Conservation (phyloP, 768 basidiomycete genomes). For the Mycena rosella region DNA sequence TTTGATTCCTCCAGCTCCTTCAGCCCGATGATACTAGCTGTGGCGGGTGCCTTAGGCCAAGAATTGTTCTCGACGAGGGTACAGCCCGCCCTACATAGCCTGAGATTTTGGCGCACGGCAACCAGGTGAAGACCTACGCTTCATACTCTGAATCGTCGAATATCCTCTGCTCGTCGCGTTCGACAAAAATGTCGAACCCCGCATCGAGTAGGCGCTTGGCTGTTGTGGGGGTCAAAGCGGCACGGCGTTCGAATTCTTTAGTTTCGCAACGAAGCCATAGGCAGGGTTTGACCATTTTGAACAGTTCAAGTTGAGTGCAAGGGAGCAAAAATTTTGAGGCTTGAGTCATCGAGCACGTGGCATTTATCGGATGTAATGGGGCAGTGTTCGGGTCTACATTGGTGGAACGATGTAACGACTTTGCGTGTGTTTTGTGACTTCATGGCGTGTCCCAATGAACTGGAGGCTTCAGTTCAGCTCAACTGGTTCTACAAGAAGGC, state of each 20-base stretch:
- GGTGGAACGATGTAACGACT: too few relatives aligned
- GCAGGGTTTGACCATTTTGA: constrained; percentile 61
- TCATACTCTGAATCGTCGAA: constrained; percentile 95
- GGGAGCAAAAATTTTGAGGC: constrained; percentile 10
- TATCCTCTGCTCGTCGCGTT: constrained; percentile 93
- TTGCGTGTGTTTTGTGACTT: too few relatives aligned
- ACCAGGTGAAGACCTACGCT: constrained; percentile 67
- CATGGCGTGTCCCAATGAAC: too few relatives aligned
- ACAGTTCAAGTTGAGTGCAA: not conserved
- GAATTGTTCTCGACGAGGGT: constrained; percentile 87
- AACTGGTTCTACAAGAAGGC: too few relatives aligned
- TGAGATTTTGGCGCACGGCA: constrained; percentile 11
- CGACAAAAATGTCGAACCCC: constrained; percentile 92
- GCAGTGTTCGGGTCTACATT: too few relatives aligned
- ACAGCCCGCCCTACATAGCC: constrained; percentile 82
- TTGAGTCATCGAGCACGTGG: constrained; percentile 20
- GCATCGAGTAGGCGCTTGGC: constrained; percentile 89
- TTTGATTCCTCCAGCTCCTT: constrained; percentile 93
- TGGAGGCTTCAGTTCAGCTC: too few relatives aligned
- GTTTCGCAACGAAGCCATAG: constrained; percentile 99
- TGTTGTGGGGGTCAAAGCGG: constrained; percentile 93
- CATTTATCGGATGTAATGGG: too few relatives aligned
- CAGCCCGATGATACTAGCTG: constrained; percentile 90
- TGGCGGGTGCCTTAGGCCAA: constrained; percentile 85
- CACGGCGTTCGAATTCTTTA: constrained; percentile 93